Conservation (phyloP, 257 asterid species). For the Cynanchum wilfordii region DNA sequence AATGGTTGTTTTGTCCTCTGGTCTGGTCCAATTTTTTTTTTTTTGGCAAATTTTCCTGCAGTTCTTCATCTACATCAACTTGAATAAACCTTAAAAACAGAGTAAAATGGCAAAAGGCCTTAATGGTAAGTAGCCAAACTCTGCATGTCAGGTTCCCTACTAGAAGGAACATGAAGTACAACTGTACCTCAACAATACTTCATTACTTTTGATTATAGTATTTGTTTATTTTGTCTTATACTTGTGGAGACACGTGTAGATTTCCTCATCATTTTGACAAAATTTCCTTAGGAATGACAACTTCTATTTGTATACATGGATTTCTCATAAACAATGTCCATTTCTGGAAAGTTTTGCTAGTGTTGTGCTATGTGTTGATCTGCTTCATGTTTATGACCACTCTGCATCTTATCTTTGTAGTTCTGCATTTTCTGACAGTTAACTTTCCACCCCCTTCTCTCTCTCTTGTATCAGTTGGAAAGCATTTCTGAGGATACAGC, state of each 20-base stretch:
- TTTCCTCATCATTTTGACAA: neutral
- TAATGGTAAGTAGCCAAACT: neutral
- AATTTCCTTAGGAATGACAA: neutral
- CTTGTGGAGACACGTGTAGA: neutral
- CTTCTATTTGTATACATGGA: neutral
- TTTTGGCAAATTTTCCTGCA: neutral
- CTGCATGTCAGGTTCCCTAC: neutral
- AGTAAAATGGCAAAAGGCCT: neutral
- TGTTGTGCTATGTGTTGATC: neutral
- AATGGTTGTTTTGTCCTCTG: neutral
- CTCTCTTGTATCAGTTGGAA: conserved; percentile 46
- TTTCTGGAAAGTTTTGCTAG: neutral
- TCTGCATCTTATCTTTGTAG: neutral
- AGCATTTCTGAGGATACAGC: conserved; percentile 66
- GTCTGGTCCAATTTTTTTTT: neutral
- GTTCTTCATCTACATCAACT: neutral
- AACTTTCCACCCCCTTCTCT: neutral
- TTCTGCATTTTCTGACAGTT: neutral
- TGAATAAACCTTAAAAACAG: neutral
- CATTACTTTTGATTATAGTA: neutral
- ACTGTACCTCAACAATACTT: neutral
- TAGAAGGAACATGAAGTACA: neutral
- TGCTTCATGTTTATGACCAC: neutral
- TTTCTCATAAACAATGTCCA: neutral
- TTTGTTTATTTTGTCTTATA: neutral